These are phyloP conservation scores for Agrocybe pediades DNA, from an alignment of 768 basidiomycete genomes.

Conservation along the genomic window DNA sequence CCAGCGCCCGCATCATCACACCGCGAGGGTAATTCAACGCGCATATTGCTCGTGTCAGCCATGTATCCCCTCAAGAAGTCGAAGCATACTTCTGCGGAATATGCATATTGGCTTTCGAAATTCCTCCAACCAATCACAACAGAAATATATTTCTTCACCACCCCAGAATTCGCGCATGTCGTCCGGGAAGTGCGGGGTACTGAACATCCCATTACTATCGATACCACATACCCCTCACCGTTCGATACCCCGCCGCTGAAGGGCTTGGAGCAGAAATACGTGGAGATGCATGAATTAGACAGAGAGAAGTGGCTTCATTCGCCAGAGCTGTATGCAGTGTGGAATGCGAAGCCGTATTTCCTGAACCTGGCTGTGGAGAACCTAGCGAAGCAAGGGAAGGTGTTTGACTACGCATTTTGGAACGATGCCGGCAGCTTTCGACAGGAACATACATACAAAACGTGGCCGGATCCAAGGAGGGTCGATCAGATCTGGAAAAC, in stretches of 20 bases:
- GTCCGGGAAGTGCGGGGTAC: slow-evolving; percentile 32
- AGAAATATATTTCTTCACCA: slow-evolving; percentile 57
- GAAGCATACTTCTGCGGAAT: slow-evolving; percentile 49
- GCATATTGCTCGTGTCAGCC: slow-evolving; percentile 55
- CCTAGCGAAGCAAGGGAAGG: slow-evolving; percentile 20
- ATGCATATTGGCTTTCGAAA: slow-evolving; percentile 42
- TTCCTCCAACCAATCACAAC: slow-evolving; percentile 47
- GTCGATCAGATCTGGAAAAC: slow-evolving; percentile 42
- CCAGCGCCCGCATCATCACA: not conserved
- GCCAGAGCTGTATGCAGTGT: slow-evolving; percentile 54
- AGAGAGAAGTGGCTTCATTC: slow-evolving; percentile 43
- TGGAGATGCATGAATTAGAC: slow-evolving; percentile 44
- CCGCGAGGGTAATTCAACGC: slow-evolving; percentile 10
- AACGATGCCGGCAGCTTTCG: slow-evolving; percentile 58
- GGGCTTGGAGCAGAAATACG: slow-evolving; percentile 34
- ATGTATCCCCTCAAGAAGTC: slow-evolving; percentile 53
- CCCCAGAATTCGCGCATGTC: slow-evolving; percentile 36
- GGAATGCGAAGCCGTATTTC: slow-evolving; percentile 57
- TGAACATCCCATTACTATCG: slow-evolving; percentile 37
- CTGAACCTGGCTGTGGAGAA: slow-evolving; percentile 41
- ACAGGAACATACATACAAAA: slow-evolving; percentile 37
- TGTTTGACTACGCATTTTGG: slow-evolving; percentile 61
- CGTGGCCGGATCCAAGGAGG: slow-evolving; percentile 49
- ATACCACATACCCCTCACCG: slow-evolving; percentile 46
- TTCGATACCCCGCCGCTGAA: slow-evolving; percentile 50